Base-by-base conservation (phyloP, 257 asterid genomes). In the Prunella vulgaris region DNA sequence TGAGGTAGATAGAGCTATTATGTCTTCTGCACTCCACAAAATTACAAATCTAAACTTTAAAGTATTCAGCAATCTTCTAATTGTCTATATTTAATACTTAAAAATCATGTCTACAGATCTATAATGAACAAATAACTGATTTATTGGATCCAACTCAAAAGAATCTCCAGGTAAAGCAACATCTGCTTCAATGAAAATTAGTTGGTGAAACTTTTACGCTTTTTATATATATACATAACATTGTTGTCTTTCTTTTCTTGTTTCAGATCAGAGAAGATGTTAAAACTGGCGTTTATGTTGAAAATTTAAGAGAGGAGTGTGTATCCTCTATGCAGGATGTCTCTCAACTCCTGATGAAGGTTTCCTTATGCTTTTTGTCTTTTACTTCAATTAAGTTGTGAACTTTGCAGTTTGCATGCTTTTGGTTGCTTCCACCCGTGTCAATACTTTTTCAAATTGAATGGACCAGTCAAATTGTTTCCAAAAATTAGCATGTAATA, bases 101-200 rank as follows among this genome's bases (percentile, higher is more conserved):
- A 74, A 66, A 63, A 40, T 60, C 67, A 32, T 72, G 71, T 64
- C 37, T 42, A 56, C 95, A 94, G 99, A 94, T 94, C 70, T 94
- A 94, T 82, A 94, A 94, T 83, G 99, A 94, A 66, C 99, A 94
- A 86, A 91, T 94, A 66, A 91, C 99, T 74, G 99, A 94, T 85
- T 74, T 94, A 62, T 79, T 94, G 89, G 97, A 94, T 68, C 97
- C 99, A 72, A 86, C 82, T 76, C 99, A 91, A 65, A 87, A 86
- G 81, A 89, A 85, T 79, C 99, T 94, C 72, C 97, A 86, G 99
- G 99, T 94, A 77, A 76, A 53, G 38, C n/a, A 61, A 15, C 18
- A 30, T 63, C 22, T 38, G 27, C 72, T 74, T 60, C 38, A 37
- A 7, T 63, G 18, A 48, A 40, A 58, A 27, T 22, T 59, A 58